Evolutionary conservation across 2,329 filamentous ascomycete genomes (phyloP).

Genomic region (Trichoderma gracile): DNA sequence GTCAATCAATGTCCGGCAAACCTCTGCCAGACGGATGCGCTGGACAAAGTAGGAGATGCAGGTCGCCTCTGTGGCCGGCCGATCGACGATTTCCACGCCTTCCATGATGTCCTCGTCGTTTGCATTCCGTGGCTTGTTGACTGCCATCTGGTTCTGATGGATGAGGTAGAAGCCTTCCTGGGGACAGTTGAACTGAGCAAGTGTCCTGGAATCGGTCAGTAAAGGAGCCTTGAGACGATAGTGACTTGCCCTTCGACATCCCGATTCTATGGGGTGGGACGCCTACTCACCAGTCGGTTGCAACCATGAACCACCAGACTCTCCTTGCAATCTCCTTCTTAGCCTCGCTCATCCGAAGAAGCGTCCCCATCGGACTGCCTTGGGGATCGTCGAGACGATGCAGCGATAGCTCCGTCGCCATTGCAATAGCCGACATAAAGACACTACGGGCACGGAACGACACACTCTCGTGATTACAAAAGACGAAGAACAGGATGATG

Average conservation of each 20-base stretch:
- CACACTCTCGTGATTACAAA: constrained; percentile 43
- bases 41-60: constrained; percentile 43
- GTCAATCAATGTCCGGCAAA: constrained; percentile 41
- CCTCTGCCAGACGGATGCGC: constrained; percentile 42
- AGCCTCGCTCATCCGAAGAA: constrained; percentile 32
- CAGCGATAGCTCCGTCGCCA: constrained; percentile 40
- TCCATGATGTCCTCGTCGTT: constrained; percentile 42
- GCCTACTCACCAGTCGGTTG: constrained; percentile 42
- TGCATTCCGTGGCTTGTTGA: constrained; percentile 43
- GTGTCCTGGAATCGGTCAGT: constrained; percentile 35
- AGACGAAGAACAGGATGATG: constrained; percentile 41
- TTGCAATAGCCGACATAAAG: constrained; percentile 34
- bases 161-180: constrained; percentile 41
- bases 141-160: constrained; percentile 43
- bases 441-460: constrained; percentile 39
- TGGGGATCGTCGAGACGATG: constrained; percentile 44
- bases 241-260: neutral
- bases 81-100: constrained; percentile 34
- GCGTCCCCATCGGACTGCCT: constrained; percentile 27
- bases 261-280: too few relatives aligned
- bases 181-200: constrained; percentile 40
- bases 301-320: constrained; percentile 48
- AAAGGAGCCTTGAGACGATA: neutral
- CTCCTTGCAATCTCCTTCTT: constrained; percentile 43
- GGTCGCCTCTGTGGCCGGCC: constrained; percentile 38